Evolutionary conservation across 805 yeast genomes (phyloP), one percentile per base, ranked within the genome.

Genomic region (Candida caryicola): DNA sequence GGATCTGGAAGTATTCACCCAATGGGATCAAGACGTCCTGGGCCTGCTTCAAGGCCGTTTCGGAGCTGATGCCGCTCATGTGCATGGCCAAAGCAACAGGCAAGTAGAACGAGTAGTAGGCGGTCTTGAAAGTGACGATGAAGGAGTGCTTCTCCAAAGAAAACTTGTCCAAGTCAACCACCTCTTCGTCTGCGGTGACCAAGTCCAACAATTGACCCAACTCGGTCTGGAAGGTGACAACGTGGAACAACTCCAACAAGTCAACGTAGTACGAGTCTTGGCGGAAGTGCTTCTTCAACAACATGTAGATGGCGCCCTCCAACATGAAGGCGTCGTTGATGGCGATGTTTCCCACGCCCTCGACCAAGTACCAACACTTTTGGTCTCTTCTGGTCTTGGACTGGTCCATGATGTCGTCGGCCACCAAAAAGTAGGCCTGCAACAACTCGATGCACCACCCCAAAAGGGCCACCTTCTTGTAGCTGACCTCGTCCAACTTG

Each of bases 1-100:
- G 99, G 52, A 93, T 87, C 73, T 93, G 99, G 82, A 93, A 93
- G 64, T 93, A 93, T 65, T 93, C 97, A 43, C 99, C 99, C 51
- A 93, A 77, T 40, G 97, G 97, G 48, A 93, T 81, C 63, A 93
- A 75, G 29, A 93, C 81, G 51, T 86, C 93, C 45, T 73, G 75
- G 14, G 88, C 96, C 71, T 91, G 98, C 60, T 85, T 76, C 60
- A 93, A 76, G 63, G 91, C 96, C 52, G 69, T 62, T 39, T 74
- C 83, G 53, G 76, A 73, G 43, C 72, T 73, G 51, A 85, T 61
- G 38, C 96, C 98, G 41, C 95, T 84, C 76, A 87, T 83, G 66
- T 71, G 84, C 96, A 93, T 89, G 29, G 98, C 96, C 44, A 93
- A 74, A 3, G 95, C 98, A 36, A 93, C 99, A 19, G 99, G 99